Conservation (phyloP, 805 yeast species). For the Cyberlindnera americana region DNA sequence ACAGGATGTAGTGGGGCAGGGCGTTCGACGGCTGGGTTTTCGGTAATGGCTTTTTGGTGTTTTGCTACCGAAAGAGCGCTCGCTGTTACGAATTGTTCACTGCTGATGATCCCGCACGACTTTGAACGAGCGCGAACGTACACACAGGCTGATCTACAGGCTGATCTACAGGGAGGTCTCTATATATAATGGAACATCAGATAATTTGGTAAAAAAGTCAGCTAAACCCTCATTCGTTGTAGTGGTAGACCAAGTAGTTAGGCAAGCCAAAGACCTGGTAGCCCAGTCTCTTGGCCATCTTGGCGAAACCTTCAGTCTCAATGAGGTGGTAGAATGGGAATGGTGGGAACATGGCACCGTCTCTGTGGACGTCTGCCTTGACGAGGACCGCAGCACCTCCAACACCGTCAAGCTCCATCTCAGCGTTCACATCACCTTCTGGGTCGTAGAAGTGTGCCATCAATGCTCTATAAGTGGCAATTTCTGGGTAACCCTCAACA, state of each 20-base stretch:
- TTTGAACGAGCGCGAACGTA: no score
- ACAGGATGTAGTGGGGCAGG: no score
- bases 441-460: slow-evolving; percentile 87
- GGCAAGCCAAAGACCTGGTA: slow-evolving; percentile 92
- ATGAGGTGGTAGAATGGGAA: slow-evolving; percentile 96
- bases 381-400: slow-evolving; percentile 97
- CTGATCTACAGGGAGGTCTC: no score
- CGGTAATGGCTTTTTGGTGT: no score
- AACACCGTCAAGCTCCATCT: slow-evolving; percentile 90
- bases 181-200: not conserved
- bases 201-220: not conserved
- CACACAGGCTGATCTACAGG: no score
- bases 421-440: slow-evolving; percentile 56
- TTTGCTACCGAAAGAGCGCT: no score
- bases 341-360: slow-evolving; percentile 99
- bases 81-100: no score
- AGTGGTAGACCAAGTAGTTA: slow-evolving; percentile 88
- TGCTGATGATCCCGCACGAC: no score
- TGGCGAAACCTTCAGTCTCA: slow-evolving; percentile 98
- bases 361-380: slow-evolving; percentile 96
- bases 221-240: slow-evolving; percentile 54
- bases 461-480: slow-evolving; percentile 90
- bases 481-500: slow-evolving; percentile 90
- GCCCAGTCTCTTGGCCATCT: slow-evolving; percentile 93
- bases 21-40: no score